Evolutionary conservation across 2,329 filamentous ascomycete genomes (phyloP), one percentile per base, ranked within the genome.

Genomic region (Fusarium sacchari): DNA sequence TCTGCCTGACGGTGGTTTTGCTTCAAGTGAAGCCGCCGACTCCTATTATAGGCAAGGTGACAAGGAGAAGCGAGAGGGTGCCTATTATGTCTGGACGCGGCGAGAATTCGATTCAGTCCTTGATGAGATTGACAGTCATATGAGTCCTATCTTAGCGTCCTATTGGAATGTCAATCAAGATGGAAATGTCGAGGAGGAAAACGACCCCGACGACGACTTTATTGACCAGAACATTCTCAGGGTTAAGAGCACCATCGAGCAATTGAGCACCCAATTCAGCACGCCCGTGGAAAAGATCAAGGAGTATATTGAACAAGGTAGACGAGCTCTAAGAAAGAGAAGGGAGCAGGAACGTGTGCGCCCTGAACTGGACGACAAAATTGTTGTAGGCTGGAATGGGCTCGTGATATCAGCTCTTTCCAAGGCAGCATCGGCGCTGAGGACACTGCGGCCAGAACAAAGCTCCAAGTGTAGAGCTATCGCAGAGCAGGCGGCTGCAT

Each of bases 121-220:
- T 4, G 80, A 81, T 39, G 78, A 79, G 6, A 77, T 78, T 11
- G 82, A 86, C 55, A 82, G 83, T 52, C 87, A 91, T 44, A 90
- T 93, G 66, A 91, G 91, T 28, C 89, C 91, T 6, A 89, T 97
- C 22, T 91, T 94, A 36, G 94, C 94, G 2, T 90, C 90, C 9
- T 94, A 97, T 81, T 98, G 94, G 90, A 93, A 94, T 67, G 92
- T 98, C 20, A 88, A 89, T 37, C 88, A 93, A 44, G 91, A 97
- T 75, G 96, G 96, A 49, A 98, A 99, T 77, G 92, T 99, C 3
- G 89, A 91, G 39, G 90, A 92, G 7, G 89, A 92, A 62, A 91
- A 96, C 76, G 96, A 99, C 79, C 92, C 94, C 0, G 93, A 97
- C 77, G 96, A 98, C 79, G 96, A 98, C 79, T 96, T 98, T 68